Conservation (phyloP, 2,329 filamentous ascomycete genomes). For the Diaporthe ampelina region DNA sequence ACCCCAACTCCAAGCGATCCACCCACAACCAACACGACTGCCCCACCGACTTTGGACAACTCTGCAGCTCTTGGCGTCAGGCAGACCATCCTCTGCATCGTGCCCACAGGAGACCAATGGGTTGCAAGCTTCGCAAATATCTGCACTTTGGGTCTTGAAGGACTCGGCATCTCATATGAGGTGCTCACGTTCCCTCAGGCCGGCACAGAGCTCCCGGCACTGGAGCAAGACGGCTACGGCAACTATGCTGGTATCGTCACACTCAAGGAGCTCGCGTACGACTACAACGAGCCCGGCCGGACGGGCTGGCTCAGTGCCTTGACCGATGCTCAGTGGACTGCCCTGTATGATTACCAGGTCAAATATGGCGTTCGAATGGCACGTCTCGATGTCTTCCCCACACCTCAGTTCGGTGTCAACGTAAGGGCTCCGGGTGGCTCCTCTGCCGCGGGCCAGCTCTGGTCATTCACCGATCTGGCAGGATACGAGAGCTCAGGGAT, state of each 20-base stretch:
- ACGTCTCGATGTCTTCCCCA: conserved; percentile 1
- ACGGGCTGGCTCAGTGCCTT: conserved; percentile 13
- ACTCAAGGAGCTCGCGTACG: conserved; percentile 10
- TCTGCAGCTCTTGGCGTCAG: not conserved
- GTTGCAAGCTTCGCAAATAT: conserved; percentile 8
- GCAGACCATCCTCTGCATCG: conserved; percentile 23
- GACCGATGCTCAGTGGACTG: conserved; percentile 18
- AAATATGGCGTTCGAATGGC: conserved; percentile 20
- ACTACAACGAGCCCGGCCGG: conserved; percentile 15
- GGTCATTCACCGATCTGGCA: conserved; percentile 7
- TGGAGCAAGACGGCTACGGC: conserved; percentile 1
- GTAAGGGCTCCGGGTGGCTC: conserved; percentile 11
- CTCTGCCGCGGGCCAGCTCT: not conserved
- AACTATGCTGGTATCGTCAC: conserved; percentile 12
- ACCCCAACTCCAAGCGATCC: not conserved
- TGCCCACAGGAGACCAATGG: conserved; percentile 11
- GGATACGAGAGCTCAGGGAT: conserved; percentile 13
- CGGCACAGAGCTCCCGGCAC: not conserved
- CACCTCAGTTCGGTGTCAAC: conserved; percentile 1
- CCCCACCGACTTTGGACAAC: not conserved
- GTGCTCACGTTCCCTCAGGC: conserved; percentile 9
- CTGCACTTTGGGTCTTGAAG: not conserved
- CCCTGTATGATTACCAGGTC: conserved; percentile 9
- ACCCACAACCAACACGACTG: not conserved
- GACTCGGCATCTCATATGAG: conserved; percentile 8